Evolutionary conservation across 2,329 filamentous ascomycete species (phyloP), one percentile per base, ranked within the genome.

Genomic region (Fragosphaeria purpurea): DNA sequence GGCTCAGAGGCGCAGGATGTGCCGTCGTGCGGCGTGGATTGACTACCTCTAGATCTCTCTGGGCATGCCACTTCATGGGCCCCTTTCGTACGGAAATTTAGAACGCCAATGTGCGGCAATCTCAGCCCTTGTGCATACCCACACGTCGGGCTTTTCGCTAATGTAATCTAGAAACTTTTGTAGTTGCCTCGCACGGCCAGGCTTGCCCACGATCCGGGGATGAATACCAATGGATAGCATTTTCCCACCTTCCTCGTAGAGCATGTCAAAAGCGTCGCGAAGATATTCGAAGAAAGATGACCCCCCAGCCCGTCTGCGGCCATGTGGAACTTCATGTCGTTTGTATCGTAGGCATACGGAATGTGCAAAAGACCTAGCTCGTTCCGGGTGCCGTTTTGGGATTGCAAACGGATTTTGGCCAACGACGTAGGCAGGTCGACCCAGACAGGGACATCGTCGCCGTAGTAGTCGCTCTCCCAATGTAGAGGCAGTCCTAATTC

Each of bases 401-500:
- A 22, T 22, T 22, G 22, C 22, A 22, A 22, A 22, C 22, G 22
- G 22, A 22, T 22, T 22, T 22, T 11, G 35, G 35, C 35, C 35
- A 37, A 11, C 35, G 35, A 12, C 30, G 41, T 12, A 0, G 74
- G 73, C 2, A 78, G 61, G 56, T 78, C 75, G 5, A 71, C 65
- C 75, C 74, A 78, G 60, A 77, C 78, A 0, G 75, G 75, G 6
- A 78, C 62, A 51, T 79, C 75, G 51, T 79, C 76, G 11, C 73
- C 72, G 52, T 77, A 79, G 0, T 67, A 68, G 54, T 79, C 75
- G 12, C 64, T 66, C 30, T 67, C 66, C 67, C 73, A 79, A 0
- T 76, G 58, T 0, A 79, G 65, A 50, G 68, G 67, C 47, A 44
- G 13, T 10, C 41, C 41, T 22, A 44, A 22, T 22, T 44, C 41